A percentile compares a stretch with the other conserved stretches of the same genome.
These are phyloP conservation scores for Ogataea glucozyma DNA, from an alignment of 805 yeast genomes.

Conservation along the genomic window DNA sequence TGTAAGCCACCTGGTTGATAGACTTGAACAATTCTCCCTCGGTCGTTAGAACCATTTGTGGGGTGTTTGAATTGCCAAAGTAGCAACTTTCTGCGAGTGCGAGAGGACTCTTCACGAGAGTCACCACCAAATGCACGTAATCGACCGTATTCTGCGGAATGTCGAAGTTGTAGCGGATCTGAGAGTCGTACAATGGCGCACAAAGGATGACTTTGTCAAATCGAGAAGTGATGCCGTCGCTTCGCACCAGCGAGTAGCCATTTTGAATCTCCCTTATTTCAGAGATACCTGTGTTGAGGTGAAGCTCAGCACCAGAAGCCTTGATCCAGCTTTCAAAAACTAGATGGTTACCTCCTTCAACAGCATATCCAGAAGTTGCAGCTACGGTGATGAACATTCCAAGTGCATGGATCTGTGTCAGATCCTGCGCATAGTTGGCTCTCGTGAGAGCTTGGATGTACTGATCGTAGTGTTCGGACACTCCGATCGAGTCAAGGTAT, in stretches of 20 bases:
- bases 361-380: slow-evolving; percentile 36
- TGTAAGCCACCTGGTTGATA: slow-evolving; percentile 33
- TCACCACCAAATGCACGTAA: slow-evolving; percentile 13
- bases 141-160: slow-evolving; percentile 22
- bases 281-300: slow-evolving; percentile 34
- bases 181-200: slow-evolving; percentile 39
- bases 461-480: slow-evolving; percentile 29
- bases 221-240: slow-evolving; percentile 9
- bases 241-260: slow-evolving; percentile 8
- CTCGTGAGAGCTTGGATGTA: slow-evolving; percentile 44
- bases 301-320: slow-evolving; percentile 36
- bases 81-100: slow-evolving; percentile 17
- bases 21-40: slow-evolving; percentile 36
- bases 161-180: slow-evolving; percentile 21
- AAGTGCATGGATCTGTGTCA: slow-evolving; percentile 44
- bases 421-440: slow-evolving; percentile 45
- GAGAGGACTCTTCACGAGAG: slow-evolving; percentile 32
- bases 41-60: slow-evolving; percentile 32
- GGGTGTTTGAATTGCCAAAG: slow-evolving; percentile 20
- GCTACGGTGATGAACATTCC: slow-evolving; percentile 43
- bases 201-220: slow-evolving; percentile 50
- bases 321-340: slow-evolving; percentile 44
- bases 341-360: slow-evolving; percentile 47
- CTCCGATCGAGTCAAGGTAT: slow-evolving; percentile 26
- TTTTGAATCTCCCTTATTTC: slow-evolving; percentile 14